A percentile compares a stretch with the other conserved stretches of the same genome.
These are phyloP conservation scores for Rhizopogon vesiculosus DNA, from an alignment of 768 basidiomycete genomes.

Conservation along the genomic window DNA sequence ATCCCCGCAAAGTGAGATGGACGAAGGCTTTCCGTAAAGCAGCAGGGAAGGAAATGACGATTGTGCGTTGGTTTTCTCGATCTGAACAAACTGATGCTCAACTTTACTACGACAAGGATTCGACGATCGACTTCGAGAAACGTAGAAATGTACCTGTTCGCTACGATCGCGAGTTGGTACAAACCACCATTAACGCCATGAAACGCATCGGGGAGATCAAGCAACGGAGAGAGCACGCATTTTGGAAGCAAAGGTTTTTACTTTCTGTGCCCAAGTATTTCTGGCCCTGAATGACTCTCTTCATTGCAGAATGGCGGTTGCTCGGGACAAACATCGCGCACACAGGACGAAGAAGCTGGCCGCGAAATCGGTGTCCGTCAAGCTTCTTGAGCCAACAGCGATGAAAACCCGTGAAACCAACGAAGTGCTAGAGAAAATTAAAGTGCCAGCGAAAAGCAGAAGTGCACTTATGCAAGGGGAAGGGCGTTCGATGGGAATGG, in stretches of 20 bases:
- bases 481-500: constrained; percentile 90
- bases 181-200: constrained; percentile 95
- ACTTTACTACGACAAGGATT: constrained; percentile 57
- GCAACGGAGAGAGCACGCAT: constrained; percentile 82
- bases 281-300: not conserved
- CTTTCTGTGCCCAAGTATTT: not conserved
- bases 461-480: constrained; percentile 80
- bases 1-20: constrained; percentile 98
- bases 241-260: constrained; percentile 87
- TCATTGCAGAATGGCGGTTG: constrained; percentile 72
- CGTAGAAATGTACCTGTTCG: constrained; percentile 95
- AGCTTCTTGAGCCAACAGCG: constrained; percentile 60
- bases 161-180: constrained; percentile 91
- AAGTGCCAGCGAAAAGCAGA: constrained; percentile 53
- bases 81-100: not conserved
- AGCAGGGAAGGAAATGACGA: constrained; percentile 99
- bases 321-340: constrained; percentile 71
- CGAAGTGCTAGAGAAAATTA: constrained; percentile 74
- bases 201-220: constrained; percentile 93
- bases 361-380: constrained; percentile 51
- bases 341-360: constrained; percentile 64
- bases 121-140: constrained; percentile 99
- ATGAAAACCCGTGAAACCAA: constrained; percentile 38
- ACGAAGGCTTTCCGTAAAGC: constrained; percentile 99
- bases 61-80: constrained; percentile 50